Conservation (phyloP, 331 rosid species). For the Quercus phellos region DNA sequence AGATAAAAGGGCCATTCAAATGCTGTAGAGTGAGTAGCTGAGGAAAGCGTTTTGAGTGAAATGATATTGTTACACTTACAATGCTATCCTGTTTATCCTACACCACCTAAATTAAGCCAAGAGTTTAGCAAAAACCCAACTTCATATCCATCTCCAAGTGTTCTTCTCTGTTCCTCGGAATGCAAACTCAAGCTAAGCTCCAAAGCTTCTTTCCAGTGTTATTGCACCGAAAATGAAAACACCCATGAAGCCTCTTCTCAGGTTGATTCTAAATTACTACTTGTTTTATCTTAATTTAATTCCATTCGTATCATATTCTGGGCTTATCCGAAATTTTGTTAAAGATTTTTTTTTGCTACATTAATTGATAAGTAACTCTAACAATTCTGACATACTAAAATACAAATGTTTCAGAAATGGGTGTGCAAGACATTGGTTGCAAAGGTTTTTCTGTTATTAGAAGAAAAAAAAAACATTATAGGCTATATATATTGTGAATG, state of each 20-base stretch:
- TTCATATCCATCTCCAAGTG: neutral
- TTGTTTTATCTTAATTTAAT: neutral
- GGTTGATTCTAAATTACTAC: constrained; percentile 22
- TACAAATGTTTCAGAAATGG: neutral
- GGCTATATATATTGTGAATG: too few relatives aligned
- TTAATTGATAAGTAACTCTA: neutral
- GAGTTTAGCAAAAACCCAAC: neutral
- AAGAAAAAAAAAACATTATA: too few relatives aligned
- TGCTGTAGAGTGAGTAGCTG: neutral
- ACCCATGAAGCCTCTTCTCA: constrained; percentile 32
- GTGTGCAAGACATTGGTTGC: too few relatives aligned
- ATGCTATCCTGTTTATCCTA: constrained; percentile 11
- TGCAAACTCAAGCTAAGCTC: constrained; percentile 16
- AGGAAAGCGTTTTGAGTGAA: neutral
- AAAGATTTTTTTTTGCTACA: neutral
- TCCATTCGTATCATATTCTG: neutral
- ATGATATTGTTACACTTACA: constrained; percentile 27
- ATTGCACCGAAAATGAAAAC: constrained; percentile 31
- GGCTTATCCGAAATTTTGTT: neutral
- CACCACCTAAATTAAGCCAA: neutral
- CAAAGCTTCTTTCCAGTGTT: constrained; percentile 32
- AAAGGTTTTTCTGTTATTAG: too few relatives aligned
- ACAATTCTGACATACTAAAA: neutral
- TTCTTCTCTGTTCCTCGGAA: constrained; percentile 10
- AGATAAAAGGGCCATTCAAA: too few relatives aligned